Evolutionary conservation across 2,329 filamentous ascomycete genomes (phyloP).

Genomic region (Trichoderma asperellum): DNA sequence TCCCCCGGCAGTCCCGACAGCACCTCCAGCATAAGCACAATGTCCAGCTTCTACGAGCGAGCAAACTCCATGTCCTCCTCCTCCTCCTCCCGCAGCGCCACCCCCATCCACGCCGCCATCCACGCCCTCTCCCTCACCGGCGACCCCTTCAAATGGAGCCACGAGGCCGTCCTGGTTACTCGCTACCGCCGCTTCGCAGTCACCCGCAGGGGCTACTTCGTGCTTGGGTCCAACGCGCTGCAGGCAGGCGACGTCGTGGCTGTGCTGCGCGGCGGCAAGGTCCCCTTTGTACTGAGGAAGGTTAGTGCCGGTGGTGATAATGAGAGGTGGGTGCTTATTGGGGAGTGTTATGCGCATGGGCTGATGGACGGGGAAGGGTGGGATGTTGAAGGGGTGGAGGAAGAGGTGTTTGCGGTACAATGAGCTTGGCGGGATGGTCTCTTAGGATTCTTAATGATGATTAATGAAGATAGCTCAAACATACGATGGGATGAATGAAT

Average conservation of each 20-base stretch:
- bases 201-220: slow-evolving; percentile 40
- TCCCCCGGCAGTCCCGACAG: not conserved
- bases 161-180: slow-evolving; percentile 43
- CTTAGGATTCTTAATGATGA: not conserved
- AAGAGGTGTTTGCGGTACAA: slow-evolving; percentile 40
- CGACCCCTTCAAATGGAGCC: slow-evolving; percentile 43
- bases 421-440: not conserved
- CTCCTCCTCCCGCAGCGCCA: not conserved
- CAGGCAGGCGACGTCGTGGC: slow-evolving; percentile 39
- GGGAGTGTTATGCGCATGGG: slow-evolving; percentile 46
- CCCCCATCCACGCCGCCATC: slow-evolving; percentile 33
- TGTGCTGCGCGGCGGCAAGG: slow-evolving; percentile 41
- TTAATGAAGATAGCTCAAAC: not conserved
- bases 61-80: slow-evolving; percentile 20
- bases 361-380: slow-evolving; percentile 44
- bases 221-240: slow-evolving; percentile 42
- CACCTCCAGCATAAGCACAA: not conserved
- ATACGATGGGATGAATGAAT: not conserved
- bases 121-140: slow-evolving; percentile 36
- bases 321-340: slow-evolving; percentile 38
- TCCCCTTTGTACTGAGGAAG: slow-evolving; percentile 40
- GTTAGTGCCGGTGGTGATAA: not conserved
- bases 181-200: slow-evolving; percentile 41
- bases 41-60: slow-evolving; percentile 13
- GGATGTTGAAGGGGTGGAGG: slow-evolving; percentile 31